Percentiles rank a stretch among this genome's conserved stretches.
Conservation (phyloP, 176 grass and related monocot species). For the Poa annua region DNA sequence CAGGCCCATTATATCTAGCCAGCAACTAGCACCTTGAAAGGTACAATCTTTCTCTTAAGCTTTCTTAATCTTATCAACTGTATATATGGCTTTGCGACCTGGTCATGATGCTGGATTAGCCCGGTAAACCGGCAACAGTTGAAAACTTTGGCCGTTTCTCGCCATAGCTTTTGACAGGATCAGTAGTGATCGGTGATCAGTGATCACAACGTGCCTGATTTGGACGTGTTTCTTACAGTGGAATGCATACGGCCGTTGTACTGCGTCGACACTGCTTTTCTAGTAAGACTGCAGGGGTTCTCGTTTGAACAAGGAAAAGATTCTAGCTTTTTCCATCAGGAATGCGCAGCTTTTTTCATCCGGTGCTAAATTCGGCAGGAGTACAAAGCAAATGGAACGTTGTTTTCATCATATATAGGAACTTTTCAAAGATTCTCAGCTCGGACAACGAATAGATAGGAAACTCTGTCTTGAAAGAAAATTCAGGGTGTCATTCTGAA, state of each 20-base stretch:
- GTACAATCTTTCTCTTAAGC: slow-evolving; percentile 12
- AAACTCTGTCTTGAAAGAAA: background rate
- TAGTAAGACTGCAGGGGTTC: background rate
- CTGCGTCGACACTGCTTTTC: slow-evolving; percentile 18
- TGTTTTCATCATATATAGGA: slow-evolving; percentile 29
- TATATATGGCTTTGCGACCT: slow-evolving; percentile 37
- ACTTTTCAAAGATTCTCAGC: slow-evolving; percentile 36
- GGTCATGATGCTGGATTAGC: slow-evolving; percentile 46
- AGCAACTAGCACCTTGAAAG: slow-evolving; percentile 44
- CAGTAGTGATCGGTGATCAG: slow-evolving; percentile 12
- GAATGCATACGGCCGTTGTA: slow-evolving; percentile 34
- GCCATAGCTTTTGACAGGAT: slow-evolving; percentile 48
- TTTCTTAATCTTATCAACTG: slow-evolving; percentile 15
- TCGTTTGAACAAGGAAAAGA: slow-evolving; percentile 55
- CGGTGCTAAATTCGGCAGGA: slow-evolving; percentile 10
- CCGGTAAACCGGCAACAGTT: slow-evolving; percentile 24
- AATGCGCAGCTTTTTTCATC: background rate
- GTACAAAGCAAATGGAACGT: slow-evolving; percentile 4
- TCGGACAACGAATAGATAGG: slow-evolving; percentile 12
- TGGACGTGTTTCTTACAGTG: slow-evolving; percentile 9
- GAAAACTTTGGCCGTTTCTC: slow-evolving; percentile 49
- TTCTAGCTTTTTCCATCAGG: slow-evolving; percentile 25
- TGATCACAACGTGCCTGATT: slow-evolving; percentile 44
- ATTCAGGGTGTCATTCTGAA: slow-evolving; percentile 1
- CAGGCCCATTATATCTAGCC: slow-evolving; percentile 50